Evolutionary conservation across 202 grass and related monocot genomes (phyloP).

Genomic region (Musa balbisiana): DNA sequence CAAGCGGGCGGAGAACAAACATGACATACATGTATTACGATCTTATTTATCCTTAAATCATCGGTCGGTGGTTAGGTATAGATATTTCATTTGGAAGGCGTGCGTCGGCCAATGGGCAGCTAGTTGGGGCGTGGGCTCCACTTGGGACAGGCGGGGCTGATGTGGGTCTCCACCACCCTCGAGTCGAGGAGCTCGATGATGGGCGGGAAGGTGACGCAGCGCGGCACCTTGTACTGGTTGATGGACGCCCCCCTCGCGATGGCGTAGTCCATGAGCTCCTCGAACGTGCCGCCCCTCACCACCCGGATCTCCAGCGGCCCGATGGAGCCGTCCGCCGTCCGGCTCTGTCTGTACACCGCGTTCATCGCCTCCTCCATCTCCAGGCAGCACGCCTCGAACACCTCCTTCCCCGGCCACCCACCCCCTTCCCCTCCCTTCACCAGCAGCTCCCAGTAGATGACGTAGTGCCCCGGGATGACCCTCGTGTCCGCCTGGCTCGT

Average conservation of each 20-base stretch:
- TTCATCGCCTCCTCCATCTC: constrained; percentile 98
- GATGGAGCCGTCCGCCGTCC: constrained; percentile 50
- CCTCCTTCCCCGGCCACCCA: constrained; percentile 38
- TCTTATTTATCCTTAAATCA: too few species aligned
- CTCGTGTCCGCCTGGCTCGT: constrained; percentile 68
- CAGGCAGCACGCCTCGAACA: constrained; percentile 69
- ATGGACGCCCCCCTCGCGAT: constrained; percentile 84
- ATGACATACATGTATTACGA: too few species aligned
- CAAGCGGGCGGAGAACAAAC: too few species aligned
- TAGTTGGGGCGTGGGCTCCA: constrained; percentile 32
- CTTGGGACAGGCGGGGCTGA: constrained; percentile 65
- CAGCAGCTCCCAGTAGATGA: constrained; percentile 93
- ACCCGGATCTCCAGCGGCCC: constrained; percentile 80
- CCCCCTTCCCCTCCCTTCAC: constrained; percentile 25
- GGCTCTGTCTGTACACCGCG: constrained; percentile 70
- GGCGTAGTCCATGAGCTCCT: constrained; percentile 99
- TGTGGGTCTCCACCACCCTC: constrained; percentile 56
- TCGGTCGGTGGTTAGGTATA: too few species aligned
- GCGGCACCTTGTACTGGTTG: constrained; percentile 95
- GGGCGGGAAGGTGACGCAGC: constrained; percentile 72
- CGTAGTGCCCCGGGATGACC: constrained; percentile 85
- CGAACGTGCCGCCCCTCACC: constrained; percentile 62
- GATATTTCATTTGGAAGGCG: too few species aligned
- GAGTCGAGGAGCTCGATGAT: constrained; percentile 89
- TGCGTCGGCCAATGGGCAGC: too few species aligned